Base-by-base conservation (phyloP, 139 green algal species). In the Chlamydomonas sphaeroides region DNA sequence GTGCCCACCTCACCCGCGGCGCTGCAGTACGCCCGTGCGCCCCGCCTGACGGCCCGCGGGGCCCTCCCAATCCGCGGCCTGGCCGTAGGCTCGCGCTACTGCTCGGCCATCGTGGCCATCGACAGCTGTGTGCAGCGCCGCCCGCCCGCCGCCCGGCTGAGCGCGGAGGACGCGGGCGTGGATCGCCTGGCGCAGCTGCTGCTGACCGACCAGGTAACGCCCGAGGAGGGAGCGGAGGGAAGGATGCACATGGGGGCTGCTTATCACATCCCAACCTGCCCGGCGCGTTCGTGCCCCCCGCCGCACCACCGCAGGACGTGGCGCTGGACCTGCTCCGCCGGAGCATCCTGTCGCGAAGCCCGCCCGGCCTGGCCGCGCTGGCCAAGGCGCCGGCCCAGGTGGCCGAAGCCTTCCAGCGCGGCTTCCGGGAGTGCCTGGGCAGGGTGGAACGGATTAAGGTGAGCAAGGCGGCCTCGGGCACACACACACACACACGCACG, bases 51-150 rank as follows among this genome's bases (percentile, higher is more conserved):
- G n/a, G n/a, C n/a, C n/a, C n/a, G n/a, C n/a, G n/a, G n/a, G n/a
- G n/a, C n/a, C n/a, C n/a, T n/a, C n/a, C n/a, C n/a, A n/a, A n/a
- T n/a, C n/a, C n/a, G n/a, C n/a, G n/a, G n/a, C n/a, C n/a, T n/a
- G n/a, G n/a, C n/a, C n/a, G n/a, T n/a, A 89, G 86, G 89, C 33
- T 86, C 79, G n/a, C 65, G 79, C 49, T 78, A 84, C 74, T 85
- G 75, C 5, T 80, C 86, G 1, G 83, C 86, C 5, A 38, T 93
- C 10, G 92, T 97, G 28, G 93, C 93, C 30, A 97, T 98, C 30
- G 95, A 98, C 74, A 91, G 91, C 6, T 91, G 89, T 28, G 93
- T 98, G 53, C 91, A 94, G 67, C 91, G 95, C 36, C 87, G 93
- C 6, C 95, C 95, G 15, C 94, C 94, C 14, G 90, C 87, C 23